These are phyloP conservation scores for Alternaria ventricosa DNA, from an alignment of 2,329 filamentous ascomycete species.

Conservation along the genomic window DNA sequence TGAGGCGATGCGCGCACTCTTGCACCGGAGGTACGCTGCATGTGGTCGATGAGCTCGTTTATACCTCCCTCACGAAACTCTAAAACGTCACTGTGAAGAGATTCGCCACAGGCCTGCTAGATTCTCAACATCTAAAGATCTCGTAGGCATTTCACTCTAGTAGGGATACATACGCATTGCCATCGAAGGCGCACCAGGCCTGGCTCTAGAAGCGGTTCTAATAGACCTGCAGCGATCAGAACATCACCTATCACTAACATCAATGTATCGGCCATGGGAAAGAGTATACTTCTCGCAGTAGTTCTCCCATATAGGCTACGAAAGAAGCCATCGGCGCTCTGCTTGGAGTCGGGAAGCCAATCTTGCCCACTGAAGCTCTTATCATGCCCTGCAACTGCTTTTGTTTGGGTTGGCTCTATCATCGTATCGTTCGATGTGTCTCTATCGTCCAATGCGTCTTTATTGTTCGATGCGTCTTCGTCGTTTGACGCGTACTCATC, in stretches of 20 bases:
- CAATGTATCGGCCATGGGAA: neutral
- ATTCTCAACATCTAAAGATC: slow-evolving; percentile 1
- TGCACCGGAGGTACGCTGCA: slow-evolving; percentile 11
- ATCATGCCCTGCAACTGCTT: too few species aligned
- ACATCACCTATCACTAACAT: neutral
- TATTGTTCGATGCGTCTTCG: too few species aligned
- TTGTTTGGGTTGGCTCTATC: too few species aligned
- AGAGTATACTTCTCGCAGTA: too few species aligned
- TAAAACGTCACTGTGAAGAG: slow-evolving; percentile 18
- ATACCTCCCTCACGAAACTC: slow-evolving; percentile 20
- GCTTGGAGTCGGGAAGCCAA: too few species aligned
- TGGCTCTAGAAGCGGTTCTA: slow-evolving; percentile 11
- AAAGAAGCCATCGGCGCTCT: too few species aligned
- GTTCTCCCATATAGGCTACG: too few species aligned
- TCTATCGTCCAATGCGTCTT: too few species aligned
- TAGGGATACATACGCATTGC: slow-evolving; percentile 24
- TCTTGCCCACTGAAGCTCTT: too few species aligned
- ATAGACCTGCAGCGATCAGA: neutral
- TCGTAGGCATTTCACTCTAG: neutral
- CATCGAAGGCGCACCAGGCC: slow-evolving; percentile 21
- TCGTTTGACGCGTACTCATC: too few species aligned
- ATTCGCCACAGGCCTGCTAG: slow-evolving; percentile 19
- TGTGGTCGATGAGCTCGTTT: slow-evolving; percentile 4
- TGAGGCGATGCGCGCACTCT: slow-evolving; percentile 2
- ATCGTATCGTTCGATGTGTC: too few species aligned